phyloP scores from a whole-genome alignment of 2,329 filamentous ascomycete genomes.

The Moelleriella libera region DNA sequence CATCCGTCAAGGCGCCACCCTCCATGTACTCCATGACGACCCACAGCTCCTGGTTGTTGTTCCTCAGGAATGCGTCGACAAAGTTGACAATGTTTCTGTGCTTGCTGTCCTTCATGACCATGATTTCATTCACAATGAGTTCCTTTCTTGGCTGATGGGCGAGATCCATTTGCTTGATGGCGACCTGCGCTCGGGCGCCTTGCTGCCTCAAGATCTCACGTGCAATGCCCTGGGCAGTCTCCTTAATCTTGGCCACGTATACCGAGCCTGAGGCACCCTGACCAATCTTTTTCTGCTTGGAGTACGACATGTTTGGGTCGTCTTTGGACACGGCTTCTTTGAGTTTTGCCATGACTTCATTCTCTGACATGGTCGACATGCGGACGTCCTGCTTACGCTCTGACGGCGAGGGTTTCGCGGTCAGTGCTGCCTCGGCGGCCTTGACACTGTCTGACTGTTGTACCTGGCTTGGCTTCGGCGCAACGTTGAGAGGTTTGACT shows the following conservation, averaged over 20 bases:
- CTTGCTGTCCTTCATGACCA: constrained; percentile 99
- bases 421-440: constrained; percentile 79
- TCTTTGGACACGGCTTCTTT: constrained; percentile 92
- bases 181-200: constrained; percentile 75
- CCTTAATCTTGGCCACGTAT: constrained; percentile 92
- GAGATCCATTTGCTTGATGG: constrained; percentile 99
- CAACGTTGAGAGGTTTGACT: constrained; percentile 70
- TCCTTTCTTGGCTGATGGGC: constrained; percentile 95
- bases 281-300: constrained; percentile 99
- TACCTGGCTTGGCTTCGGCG: constrained; percentile 42
- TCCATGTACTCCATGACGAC: constrained; percentile 99
- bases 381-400: constrained; percentile 84
- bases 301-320: constrained; percentile 87
- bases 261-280: constrained; percentile 96
- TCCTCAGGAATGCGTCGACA: constrained; percentile 88
- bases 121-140: constrained; percentile 97
- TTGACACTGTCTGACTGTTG: constrained; percentile 56
- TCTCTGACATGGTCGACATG: constrained; percentile 97
- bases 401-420: constrained; percentile 58
- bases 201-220: constrained; percentile 66
- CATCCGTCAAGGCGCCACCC: constrained; percentile 89
- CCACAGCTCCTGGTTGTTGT: constrained; percentile 93
- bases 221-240: constrained; percentile 75
- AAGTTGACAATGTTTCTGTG: constrained; percentile 99
- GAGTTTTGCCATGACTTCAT: constrained; percentile 90